A percentile compares a stretch with the other conserved stretches of the same genome.
Conservation (phyloP, 2,329 filamentous ascomycete genomes). For the Mycosphaerella sp. region DNA sequence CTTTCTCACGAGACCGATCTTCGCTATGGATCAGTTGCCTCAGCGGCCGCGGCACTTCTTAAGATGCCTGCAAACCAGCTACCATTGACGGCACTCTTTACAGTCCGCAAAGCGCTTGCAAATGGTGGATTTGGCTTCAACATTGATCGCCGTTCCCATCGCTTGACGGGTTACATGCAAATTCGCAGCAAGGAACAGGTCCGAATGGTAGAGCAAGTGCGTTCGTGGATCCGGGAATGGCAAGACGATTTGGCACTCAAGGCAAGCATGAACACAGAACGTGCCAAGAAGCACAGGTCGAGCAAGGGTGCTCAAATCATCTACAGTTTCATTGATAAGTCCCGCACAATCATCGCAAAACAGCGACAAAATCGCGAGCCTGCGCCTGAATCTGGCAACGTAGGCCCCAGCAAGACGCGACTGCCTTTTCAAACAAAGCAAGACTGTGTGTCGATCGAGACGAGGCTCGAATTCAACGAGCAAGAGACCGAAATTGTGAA, state of each 20-base stretch:
- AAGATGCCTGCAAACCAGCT: constrained; percentile 27
- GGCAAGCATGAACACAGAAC: constrained; percentile 17
- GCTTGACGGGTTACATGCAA: constrained; percentile 55
- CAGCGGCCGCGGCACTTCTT: constrained; percentile 43
- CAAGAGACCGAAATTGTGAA: constrained; percentile 53
- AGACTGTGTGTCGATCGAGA: constrained; percentile 24
- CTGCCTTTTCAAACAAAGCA: constrained; percentile 21
- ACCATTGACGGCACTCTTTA: constrained; percentile 51
- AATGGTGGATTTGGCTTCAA: constrained; percentile 58
- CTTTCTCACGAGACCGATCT: constrained; percentile 42
- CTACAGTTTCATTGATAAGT: constrained; percentile 39
- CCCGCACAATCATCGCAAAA: constrained; percentile 35
- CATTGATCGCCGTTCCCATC: constrained; percentile 46
- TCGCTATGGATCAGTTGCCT: constrained; percentile 44
- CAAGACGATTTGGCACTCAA: constrained; percentile 42
- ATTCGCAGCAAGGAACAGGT: constrained; percentile 55
- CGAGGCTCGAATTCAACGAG: constrained; percentile 41
- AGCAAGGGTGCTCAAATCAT: constrained; percentile 29
- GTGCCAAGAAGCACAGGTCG: constrained; percentile 14
- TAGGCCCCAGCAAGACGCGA: constrained; percentile 38
- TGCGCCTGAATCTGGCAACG: constrained; percentile 25
- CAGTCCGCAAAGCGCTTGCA: constrained; percentile 60
- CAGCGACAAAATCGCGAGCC: constrained; percentile 38
- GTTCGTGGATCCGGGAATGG: constrained; percentile 50
- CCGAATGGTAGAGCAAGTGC: constrained; percentile 46